A percentile compares a stretch with the other conserved stretches of the same genome.
Evolutionary conservation across 345 rosid species (phyloP).

Genomic region (Capsella bursapastoris): DNA sequence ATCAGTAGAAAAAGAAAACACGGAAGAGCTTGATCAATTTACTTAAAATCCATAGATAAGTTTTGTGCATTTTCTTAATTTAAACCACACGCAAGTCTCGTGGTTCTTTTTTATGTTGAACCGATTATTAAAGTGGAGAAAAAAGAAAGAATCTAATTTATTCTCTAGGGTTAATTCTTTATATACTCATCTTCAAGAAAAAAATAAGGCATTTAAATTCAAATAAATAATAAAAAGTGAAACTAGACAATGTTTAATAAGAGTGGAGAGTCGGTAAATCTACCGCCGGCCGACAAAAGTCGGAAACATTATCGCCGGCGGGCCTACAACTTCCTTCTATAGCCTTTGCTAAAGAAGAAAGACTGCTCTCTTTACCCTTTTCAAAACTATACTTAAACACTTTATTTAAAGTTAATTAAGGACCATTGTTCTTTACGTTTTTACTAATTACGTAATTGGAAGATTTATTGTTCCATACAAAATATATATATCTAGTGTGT

Average conservation of each 20-base stretch:
- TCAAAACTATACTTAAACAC: not conserved
- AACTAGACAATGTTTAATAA: not conserved
- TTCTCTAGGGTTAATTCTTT: slow-evolving; percentile 23
- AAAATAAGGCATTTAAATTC: not conserved
- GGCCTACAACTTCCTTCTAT: slow-evolving; percentile 34
- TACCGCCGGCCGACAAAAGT: slow-evolving; percentile 70
- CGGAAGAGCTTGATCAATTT: slow-evolving; percentile 27
- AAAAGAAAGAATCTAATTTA: not conserved
- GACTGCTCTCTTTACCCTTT: slow-evolving; percentile 27
- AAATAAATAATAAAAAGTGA: slow-evolving; percentile 9
- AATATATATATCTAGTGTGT: no score
- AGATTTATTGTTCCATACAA: not conserved
- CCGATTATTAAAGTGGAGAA: slow-evolving; percentile 11
- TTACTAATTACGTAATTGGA: not conserved
- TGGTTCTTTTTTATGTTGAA: slow-evolving; percentile 5
- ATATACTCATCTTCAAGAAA: slow-evolving; percentile 22
- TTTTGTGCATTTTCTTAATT: slow-evolving; percentile 10
- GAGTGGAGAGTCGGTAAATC: slow-evolving; percentile 55
- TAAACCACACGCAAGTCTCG: slow-evolving; percentile 25
- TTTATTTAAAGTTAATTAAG: not conserved
- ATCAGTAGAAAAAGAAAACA: slow-evolving; percentile 39
- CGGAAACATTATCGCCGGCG: slow-evolving; percentile 31
- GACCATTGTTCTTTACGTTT: slow-evolving; percentile 5
- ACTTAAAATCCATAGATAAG: slow-evolving; percentile 7
- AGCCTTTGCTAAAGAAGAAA: slow-evolving; percentile 48